Base-by-base conservation (phyloP, 2,329 filamentous ascomycete species). In the Rugonectria rugulosa region DNA sequence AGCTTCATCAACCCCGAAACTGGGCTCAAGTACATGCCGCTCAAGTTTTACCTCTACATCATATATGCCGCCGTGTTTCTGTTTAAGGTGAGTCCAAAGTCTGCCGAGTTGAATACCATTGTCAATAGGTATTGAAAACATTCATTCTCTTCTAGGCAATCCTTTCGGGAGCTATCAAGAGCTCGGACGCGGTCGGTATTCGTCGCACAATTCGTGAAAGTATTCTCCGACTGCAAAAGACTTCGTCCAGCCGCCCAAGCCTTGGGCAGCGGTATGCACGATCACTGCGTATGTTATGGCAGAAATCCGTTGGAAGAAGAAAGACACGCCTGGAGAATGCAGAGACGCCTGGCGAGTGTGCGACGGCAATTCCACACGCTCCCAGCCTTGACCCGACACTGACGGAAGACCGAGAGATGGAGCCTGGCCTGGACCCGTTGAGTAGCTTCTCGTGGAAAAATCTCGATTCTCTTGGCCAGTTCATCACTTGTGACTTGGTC, bases 11-110 rank as follows among this genome's bases (percentile, higher is more conserved):
- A 87, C 51, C 83, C 85, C 0, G 78, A 81, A 45, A 80, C 79
- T 14, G 81, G 83, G 38, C 75, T 88, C 14, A 81, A 84, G 56
- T 88, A 84, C 57, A 87, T 88, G 84, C 86, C 86, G 2, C 73
- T 87, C 8, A 77, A 84, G 24, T 88, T 84, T 64, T 88, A 87
- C 58, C 73, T 88, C 24, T 88, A 80, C 56, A 79, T 77, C 2
- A 87, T 88, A 20, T 88, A 88, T 66, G 83, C 83, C 1, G 85
- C 85, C 2, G 84, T 87, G 2, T 88, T 88, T 59, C 68, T 88
- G 5, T 88, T 87, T 74, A 88, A 88, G 73, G 82, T 82, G 66
- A 5, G 23, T 38, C 44, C 24, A n/a, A n/a, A n/a, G n/a, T 5
- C 14, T 8, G 21, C 19, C 29, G n/a, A 9, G 8, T 15, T 37